Evolutionary conservation across 495 filamentous ascomycete genomes (phyloP), one percentile per base, ranked within the genome.

Genomic region (Hyphodiscus hymeniophilus): DNA sequence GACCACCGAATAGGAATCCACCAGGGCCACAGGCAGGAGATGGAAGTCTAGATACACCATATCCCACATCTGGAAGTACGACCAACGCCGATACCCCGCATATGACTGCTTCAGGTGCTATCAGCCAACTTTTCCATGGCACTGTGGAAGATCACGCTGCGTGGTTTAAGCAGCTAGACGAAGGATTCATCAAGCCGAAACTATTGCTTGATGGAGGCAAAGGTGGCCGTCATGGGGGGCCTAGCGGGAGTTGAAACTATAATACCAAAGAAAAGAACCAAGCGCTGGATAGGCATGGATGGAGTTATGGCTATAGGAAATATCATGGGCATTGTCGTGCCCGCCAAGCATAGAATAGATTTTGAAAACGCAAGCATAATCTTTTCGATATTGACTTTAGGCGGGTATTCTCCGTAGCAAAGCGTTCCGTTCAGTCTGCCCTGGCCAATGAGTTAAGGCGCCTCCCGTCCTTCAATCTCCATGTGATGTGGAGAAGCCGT

Each of bases 181-280:
- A 98, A 63, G 87, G 87, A 23, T 97, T 87, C 64, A 94, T 98
- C 63, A 98, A 98, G 71, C 92, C 92, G 8, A 88, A 79, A 55
- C 70, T 98, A 45, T 64, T 98, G 47, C 74, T 98, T 31, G 91
- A 97, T 69, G 81, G 81, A 54, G 66, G 68, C 8, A 70, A 68
- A 24, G 52, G 52, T 6, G 52, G 52, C 6, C 38, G 50, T 28
- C 47, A 54, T 49, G 54, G 49, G 20, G 58, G 58, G 5, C 47
- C 53, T 18, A 54, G 54, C 45, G 50, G 55, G 30, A 47, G 31
- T 48, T 42, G 13, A 22, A 26, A 22, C 3, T 30, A 7, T 16
- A 22, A 31, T 15, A 17, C 10, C 22, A 15, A 13, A 17, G 23
- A 30, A 43, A 26, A 28, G 7, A 2, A 20, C n/a, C 26, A 30